These are phyloP conservation scores for Kandelia obovata DNA, from an alignment of 345 rosid species.

Conservation along the genomic window DNA sequence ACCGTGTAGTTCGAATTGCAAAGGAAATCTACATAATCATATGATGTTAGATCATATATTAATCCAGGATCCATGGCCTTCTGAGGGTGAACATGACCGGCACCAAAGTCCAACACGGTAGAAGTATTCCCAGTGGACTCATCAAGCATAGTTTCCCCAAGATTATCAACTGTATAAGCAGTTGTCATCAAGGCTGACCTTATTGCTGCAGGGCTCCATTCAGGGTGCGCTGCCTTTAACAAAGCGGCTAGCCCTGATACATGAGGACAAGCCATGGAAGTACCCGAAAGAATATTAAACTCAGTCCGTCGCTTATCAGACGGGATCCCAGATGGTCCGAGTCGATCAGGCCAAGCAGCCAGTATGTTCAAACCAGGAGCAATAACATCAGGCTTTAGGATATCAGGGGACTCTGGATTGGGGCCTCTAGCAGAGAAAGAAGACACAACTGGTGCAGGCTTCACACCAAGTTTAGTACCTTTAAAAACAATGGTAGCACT, in stretches of 20 bases:
- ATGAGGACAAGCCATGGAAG: slow-evolving; percentile 38
- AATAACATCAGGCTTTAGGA: slow-evolving; percentile 31
- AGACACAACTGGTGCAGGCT: slow-evolving; percentile 33
- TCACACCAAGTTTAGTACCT: slow-evolving; percentile 25
- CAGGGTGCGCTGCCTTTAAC: slow-evolving; percentile 33
- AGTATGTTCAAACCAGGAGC: slow-evolving; percentile 39
- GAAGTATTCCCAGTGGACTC: slow-evolving; percentile 32
- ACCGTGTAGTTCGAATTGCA: slow-evolving; percentile 31
- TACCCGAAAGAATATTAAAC: slow-evolving; percentile 33
- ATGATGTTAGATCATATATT: slow-evolving; percentile 22
- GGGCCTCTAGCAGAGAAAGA: slow-evolving; percentile 35
- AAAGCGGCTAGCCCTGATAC: slow-evolving; percentile 34
- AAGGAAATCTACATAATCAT: slow-evolving; percentile 28
- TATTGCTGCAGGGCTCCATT: slow-evolving; percentile 32
- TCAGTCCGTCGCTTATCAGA: slow-evolving; percentile 22
- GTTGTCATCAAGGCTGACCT: slow-evolving; percentile 35
- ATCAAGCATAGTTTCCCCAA: slow-evolving; percentile 26
- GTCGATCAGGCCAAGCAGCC: slow-evolving; percentile 35
- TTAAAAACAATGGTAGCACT: slow-evolving; percentile 25
- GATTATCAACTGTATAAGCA: slow-evolving; percentile 33
- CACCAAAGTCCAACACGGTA: slow-evolving; percentile 26
- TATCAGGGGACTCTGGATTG: slow-evolving; percentile 30
- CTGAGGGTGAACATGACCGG: slow-evolving; percentile 33
- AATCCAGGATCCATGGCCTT: slow-evolving; percentile 32
- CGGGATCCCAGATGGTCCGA: slow-evolving; percentile 23